A percentile compares a stretch with the other conserved stretches of the same genome.
phyloP scores from a whole-genome alignment of 768 basidiomycete genomes.

The Russula ochroleuca region DNA sequence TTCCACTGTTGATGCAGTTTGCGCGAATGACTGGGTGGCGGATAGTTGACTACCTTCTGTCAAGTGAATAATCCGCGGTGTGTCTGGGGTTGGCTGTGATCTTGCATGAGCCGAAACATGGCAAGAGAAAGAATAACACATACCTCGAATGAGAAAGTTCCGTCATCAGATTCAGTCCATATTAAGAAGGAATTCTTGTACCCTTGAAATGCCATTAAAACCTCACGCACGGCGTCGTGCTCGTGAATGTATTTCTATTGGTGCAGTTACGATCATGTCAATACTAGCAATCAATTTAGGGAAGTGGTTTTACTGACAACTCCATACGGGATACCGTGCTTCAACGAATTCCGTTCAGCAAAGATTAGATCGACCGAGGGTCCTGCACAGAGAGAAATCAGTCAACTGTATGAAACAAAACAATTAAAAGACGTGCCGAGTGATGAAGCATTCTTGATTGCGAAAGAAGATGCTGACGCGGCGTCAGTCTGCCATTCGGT shows the following conservation, averaged over 20 bases:
- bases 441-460: constrained; percentile 68
- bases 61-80: constrained; percentile 62
- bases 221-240: constrained; percentile 70
- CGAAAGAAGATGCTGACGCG: constrained; percentile 44
- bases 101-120: background rate
- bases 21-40: constrained; percentile 54
- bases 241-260: constrained; percentile 66
- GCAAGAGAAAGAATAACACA: constrained; percentile 18
- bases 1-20: constrained; percentile 55
- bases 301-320: constrained; percentile 4
- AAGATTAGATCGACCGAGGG: constrained; percentile 43
- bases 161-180: constrained; percentile 31
- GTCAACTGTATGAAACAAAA: background rate
- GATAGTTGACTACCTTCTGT: constrained; percentile 65
- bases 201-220: constrained; percentile 73
- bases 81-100: constrained; percentile 44
- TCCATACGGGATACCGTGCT: background rate
- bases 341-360: constrained; percentile 33
- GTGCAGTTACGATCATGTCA: background rate
- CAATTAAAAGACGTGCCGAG: constrained; percentile 44
- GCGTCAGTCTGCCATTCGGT: constrained; percentile 55
- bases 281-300: constrained; percentile 29
- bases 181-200: constrained; percentile 54
- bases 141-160: constrained; percentile 35
- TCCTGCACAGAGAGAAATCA: constrained; percentile 34